phyloP scores from a whole-genome alignment of 179 eudicot genomes.

The Patellifolia procumbens region DNA sequence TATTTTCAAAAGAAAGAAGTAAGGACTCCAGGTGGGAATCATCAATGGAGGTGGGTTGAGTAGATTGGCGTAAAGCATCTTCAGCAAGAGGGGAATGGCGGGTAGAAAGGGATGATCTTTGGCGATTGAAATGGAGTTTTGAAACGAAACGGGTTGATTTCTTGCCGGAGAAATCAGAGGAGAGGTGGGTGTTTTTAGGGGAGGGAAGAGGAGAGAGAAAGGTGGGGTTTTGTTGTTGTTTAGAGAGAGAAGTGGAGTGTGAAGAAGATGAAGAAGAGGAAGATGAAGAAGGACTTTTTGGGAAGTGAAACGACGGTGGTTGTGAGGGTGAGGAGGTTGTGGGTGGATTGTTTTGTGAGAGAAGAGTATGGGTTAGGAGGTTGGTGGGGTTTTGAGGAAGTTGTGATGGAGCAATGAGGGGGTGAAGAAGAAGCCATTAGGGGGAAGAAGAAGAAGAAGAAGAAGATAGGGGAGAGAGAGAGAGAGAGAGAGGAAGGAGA shows the following conservation, averaged over 20 bases:
- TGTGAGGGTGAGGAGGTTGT: conserved; percentile 28
- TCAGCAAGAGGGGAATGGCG: conserved; percentile 68
- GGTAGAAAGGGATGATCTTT: conserved; percentile 44
- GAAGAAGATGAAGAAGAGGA: too few species aligned
- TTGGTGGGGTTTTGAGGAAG: conserved; percentile 61
- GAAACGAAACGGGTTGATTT: conserved; percentile 86
- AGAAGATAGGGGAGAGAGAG: background rate
- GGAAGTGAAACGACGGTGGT: conserved; percentile 27
- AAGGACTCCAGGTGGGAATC: conserved; percentile 35
- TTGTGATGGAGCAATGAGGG: conserved; percentile 63
- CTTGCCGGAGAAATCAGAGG: conserved; percentile 78
- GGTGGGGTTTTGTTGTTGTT: conserved; percentile 31
- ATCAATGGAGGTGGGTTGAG: conserved; percentile 30
- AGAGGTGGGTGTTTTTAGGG: conserved; percentile 50
- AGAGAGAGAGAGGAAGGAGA: background rate
- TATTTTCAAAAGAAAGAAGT: conserved; percentile 43
- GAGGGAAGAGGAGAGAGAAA: conserved; percentile 37
- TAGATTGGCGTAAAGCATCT: conserved; percentile 44
- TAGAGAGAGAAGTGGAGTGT: conserved; percentile 21
- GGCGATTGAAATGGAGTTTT: conserved; percentile 82
- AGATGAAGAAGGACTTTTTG: conserved; percentile 32
- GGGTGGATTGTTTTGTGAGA: conserved; percentile 35
- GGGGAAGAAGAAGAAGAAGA: conserved; percentile 8
- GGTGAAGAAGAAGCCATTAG: conserved; percentile 86
- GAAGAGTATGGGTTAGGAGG: conserved; percentile 37